Percentiles rank a stretch among this genome's conserved stretches.
These are phyloP conservation scores for Astraeus odoratus DNA, from an alignment of 768 basidiomycete species.

Conservation along the genomic window DNA sequence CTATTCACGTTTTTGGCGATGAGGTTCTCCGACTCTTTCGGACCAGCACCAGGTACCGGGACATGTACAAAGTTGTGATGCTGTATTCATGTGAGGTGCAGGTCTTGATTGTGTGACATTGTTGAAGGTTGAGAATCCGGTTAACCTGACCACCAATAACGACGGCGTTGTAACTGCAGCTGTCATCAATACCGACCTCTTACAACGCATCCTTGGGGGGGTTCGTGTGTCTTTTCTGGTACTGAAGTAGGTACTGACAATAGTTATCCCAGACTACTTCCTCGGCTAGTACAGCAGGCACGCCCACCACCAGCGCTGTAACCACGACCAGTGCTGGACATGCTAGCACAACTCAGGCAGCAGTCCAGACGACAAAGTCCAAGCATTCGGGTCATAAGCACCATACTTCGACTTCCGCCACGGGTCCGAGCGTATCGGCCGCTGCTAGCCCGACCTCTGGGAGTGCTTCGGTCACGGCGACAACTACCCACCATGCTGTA, in stretches of 20 bases:
- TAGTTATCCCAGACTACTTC: background rate
- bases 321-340: background rate
- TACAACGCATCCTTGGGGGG: slow-evolving; percentile 13
- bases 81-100: background rate
- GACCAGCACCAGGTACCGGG: slow-evolving; percentile 17
- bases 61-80: background rate
- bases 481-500: background rate
- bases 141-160: slow-evolving; percentile 17
- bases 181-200: slow-evolving; percentile 13
- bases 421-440: too few relatives aligned
- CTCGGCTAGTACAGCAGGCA: background rate
- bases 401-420: too few relatives aligned
- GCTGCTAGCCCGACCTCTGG: too few relatives aligned
- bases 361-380: too few relatives aligned
- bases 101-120: slow-evolving; percentile 18
- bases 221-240: slow-evolving; percentile 1
- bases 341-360: background rate
- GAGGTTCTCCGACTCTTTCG: slow-evolving; percentile 20
- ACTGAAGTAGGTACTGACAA: background rate
- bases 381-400: too few relatives aligned
- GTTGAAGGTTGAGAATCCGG: slow-evolving; percentile 19
- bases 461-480: too few relatives aligned
- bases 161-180: slow-evolving; percentile 22
- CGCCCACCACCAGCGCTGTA: background rate
- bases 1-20: slow-evolving; percentile 24